Conservation (phyloP, 139 green algal genomes). For the Chlorella sp. region DNA sequence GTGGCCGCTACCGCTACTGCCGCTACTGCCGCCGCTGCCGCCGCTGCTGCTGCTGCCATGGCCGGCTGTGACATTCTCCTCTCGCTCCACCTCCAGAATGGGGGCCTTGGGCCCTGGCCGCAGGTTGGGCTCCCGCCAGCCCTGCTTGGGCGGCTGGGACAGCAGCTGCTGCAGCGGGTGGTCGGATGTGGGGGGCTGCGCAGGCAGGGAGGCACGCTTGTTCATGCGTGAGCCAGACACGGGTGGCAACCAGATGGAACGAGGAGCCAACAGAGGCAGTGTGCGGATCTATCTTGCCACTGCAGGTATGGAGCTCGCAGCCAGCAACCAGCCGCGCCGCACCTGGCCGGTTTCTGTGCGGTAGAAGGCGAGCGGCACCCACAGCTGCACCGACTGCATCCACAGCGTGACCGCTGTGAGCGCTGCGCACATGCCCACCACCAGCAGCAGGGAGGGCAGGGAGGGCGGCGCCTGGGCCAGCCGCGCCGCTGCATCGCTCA, state of each 20-base stretch:
- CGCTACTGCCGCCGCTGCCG: background rate
- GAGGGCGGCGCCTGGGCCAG: background rate
- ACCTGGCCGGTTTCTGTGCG: background rate
- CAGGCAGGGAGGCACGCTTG: background rate
- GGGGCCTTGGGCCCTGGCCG: too few species aligned
- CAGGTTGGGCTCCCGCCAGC: background rate
- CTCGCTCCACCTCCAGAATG: too few species aligned
- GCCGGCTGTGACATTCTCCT: background rate
- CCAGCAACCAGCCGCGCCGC: too few species aligned
- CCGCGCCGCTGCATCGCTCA: background rate
- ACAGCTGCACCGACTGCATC: background rate
- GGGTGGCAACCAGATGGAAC: background rate
- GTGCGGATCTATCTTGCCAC: background rate
- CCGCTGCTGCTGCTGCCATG: conserved; percentile 5
- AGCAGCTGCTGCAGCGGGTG: background rate
- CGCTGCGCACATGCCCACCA: background rate
- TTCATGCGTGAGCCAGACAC: background rate
- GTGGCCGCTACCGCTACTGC: background rate
- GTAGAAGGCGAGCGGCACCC: conserved; percentile 37
- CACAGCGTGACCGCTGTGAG: background rate
- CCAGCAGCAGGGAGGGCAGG: background rate
- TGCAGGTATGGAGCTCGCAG: background rate
- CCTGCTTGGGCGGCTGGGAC: background rate
- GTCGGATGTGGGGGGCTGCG: too few species aligned
- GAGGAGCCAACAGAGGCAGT: background rate